phyloP scores from a whole-genome alignment of 2,329 filamentous ascomycete genomes.

The Alternaria triticimaculans region DNA sequence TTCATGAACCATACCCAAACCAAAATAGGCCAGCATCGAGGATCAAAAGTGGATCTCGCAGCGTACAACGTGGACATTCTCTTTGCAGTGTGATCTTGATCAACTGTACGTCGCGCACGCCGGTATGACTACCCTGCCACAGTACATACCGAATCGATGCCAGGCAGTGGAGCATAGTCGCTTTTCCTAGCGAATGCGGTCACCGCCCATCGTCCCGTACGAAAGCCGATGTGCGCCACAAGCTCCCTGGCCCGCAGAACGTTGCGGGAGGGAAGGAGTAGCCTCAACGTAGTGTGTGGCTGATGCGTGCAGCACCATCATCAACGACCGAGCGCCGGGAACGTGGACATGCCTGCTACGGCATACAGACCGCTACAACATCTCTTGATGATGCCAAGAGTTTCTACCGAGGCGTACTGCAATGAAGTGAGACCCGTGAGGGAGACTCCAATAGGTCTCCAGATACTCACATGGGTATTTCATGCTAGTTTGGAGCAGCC shows the following conservation, averaged over 20 bases:
- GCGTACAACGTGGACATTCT: background rate
- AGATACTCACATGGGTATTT: background rate
- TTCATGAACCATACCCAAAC: background rate
- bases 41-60: background rate
- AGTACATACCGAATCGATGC: constrained; percentile 5
- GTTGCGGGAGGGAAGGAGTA: background rate
- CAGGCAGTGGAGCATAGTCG: constrained; percentile 6
- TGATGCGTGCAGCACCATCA: constrained; percentile 3
- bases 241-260: background rate
- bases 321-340: constrained; percentile 1
- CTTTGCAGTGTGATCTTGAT: background rate
- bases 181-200: constrained; percentile 3
- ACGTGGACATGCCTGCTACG: background rate
- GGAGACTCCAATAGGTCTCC: background rate
- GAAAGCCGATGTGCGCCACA: background rate
- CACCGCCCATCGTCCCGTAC: constrained; percentile 1
- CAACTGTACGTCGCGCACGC: constrained; percentile 13
- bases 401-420: background rate
- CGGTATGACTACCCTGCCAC: constrained; percentile 1
- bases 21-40: constrained; percentile 11
- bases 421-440: background rate
- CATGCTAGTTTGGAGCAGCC: background rate
- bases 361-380: constrained; percentile 6
- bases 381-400: constrained; percentile 7
- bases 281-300: constrained; percentile 8